A percentile compares a stretch with the other conserved stretches of the same genome.
Conservation (phyloP, 163 green algal species). For the Chlamydomonas reinhardtii region DNA sequence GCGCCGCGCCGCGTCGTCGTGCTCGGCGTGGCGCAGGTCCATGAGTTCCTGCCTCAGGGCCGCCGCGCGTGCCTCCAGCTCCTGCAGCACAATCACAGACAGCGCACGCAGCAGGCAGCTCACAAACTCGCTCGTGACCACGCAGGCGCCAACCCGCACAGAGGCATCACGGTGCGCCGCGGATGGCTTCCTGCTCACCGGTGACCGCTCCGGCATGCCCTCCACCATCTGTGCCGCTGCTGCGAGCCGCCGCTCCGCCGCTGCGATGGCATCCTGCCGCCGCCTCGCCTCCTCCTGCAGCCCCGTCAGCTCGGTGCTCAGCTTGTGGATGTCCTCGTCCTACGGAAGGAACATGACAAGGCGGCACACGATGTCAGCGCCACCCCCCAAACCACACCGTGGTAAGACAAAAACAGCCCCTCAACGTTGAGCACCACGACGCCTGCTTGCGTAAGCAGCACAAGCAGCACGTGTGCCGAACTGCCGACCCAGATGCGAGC, state of each 20-base stretch:
- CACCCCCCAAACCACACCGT: too few relatives aligned
- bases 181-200: neutral
- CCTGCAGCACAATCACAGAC: neutral
- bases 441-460: too few relatives aligned
- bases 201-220: conserved; percentile 1
- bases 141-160: neutral
- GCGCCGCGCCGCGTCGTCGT: conserved; percentile 5
- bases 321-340: conserved; percentile 3
- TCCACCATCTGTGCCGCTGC: conserved; percentile 36
- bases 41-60: neutral
- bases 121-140: neutral
- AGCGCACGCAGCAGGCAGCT: neutral
- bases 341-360: neutral
- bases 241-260: conserved; percentile 35
- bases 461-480: too few relatives aligned
- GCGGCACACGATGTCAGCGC: neutral
- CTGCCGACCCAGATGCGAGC: too few relatives aligned
- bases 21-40: too few relatives aligned
- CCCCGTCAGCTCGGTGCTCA: conserved; percentile 8
- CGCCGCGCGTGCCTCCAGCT: neutral
- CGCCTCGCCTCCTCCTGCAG: conserved; percentile 51
- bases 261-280: conserved; percentile 33
- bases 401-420: too few relatives aligned
- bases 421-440: too few relatives aligned
- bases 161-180: too few relatives aligned